Base-by-base conservation (phyloP, 768 basidiomycete species). In the Serendipita sp. region DNA sequence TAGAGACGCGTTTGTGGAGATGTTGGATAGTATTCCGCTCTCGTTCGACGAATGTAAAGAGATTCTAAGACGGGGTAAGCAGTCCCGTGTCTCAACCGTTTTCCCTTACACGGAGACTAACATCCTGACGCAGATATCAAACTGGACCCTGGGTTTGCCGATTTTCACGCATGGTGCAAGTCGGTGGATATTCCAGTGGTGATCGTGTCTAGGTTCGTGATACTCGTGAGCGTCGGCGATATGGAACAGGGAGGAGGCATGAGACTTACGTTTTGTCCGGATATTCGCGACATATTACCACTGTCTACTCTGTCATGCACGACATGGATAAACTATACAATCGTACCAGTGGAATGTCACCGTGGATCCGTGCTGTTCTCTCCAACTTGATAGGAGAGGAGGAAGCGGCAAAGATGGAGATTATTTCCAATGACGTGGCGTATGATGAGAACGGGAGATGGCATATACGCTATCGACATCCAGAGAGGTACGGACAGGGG, bases 351-450 rank as follows among this genome's bases (percentile, higher is more conserved):
- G 94, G 93, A 28, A 96, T 96, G 93, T 85, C 85, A 8, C 93
- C 94, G 11, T 81, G 89, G 68, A 97, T 99, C 69, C 88, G 91
- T 46, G 90, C 90, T 0, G 88, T 96, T 3, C 80, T 97, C n/a
- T 82, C 84, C 52, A 86, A 84, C 67, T 83, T 93, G 51, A 77
- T 94, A 63, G 89, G 88, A 8, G 78, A 83, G 41, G 81, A 85
- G 66, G 83, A 82, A 34, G 85, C 89, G 3, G 23, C 47, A 30
- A 76, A 81, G 51, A 94, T 98, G 64, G 84, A 89, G 66, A 88
- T 99, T 71, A 89, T 99, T 69, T 85, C 94, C n/a, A 99, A 99
- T 75, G 87, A 91, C 68, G 91, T 89, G 47, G 76, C 78, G 13
- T 75, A 86, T 56, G 76, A 82, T 28, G 76, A 81, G 3, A 82